phyloP scores from a whole-genome alignment of 768 basidiomycete genomes.

The Boletus rufocinnamomeus region DNA sequence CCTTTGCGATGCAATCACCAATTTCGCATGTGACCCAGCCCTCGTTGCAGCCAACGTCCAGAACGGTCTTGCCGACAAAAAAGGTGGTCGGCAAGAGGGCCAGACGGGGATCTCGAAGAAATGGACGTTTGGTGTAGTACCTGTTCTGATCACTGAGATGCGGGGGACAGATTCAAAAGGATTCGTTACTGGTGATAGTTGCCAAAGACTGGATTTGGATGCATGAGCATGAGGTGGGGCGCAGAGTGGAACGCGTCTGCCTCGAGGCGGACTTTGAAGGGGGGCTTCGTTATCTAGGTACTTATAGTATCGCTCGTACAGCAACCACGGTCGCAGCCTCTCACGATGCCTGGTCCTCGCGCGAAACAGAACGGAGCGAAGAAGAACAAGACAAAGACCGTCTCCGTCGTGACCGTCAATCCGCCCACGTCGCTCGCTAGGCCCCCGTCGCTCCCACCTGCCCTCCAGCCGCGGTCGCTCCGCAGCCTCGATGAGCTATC shows the following conservation, averaged over 20 bases:
- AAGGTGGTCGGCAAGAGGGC: conserved; percentile 55
- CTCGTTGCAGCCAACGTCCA: conserved; percentile 89
- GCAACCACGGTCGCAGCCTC: neutral
- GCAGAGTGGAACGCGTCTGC: neutral
- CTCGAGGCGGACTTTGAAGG: neutral
- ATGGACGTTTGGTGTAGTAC: conserved; percentile 77
- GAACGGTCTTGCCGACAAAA: conserved; percentile 57
- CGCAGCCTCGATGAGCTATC: conserved; percentile 25
- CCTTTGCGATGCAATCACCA: conserved; percentile 37
- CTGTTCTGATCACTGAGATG: conserved; percentile 34
- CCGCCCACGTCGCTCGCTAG: neutral
- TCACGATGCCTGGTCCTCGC: conserved; percentile 31
- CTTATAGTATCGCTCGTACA: too few relatives aligned
- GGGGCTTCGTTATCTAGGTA: neutral
- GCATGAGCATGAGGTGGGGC: conserved; percentile 4
- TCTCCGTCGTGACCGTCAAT: conserved; percentile 1
- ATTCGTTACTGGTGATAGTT: conserved; percentile 67
- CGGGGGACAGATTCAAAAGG: neutral
- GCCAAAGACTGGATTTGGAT: conserved; percentile 45
- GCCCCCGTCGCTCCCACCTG: conserved; percentile 15
- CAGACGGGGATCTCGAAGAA: conserved; percentile 62
- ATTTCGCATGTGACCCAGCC: conserved; percentile 86
- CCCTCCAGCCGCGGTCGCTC: conserved; percentile 11
- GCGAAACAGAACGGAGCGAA: conserved; percentile 23
- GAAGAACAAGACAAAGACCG: conserved; percentile 21